Evolutionary conservation across 164 flowering plant genomes (phyloP), one percentile per base, ranked within the genome.

Genomic region (Annona squamosa): DNA sequence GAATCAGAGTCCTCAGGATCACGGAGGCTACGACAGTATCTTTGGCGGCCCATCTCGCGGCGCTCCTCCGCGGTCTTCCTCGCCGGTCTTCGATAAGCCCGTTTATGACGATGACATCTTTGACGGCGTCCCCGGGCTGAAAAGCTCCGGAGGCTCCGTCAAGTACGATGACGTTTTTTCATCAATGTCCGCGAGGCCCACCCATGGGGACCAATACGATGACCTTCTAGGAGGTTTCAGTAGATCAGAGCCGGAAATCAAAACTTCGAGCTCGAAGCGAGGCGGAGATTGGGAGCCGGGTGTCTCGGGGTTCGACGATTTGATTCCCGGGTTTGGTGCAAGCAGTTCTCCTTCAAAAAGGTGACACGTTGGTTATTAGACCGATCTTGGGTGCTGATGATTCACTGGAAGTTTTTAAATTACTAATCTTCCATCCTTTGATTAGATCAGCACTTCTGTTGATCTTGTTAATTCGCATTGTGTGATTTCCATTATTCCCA

Each of bases 31-130:
- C 13, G 59, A 48, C 16, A 65, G 48, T 44, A 46, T 52, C 47
- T 37, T 85, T 70, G 87, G 89, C 2, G 89, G 84, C 6, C 87
- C 86, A 0, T 79, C 86, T 2, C 71, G n/a, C 57, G 71, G 18
- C 67, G 62, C 68, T 6, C 69, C 43, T 12, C 73, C 5, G 4
- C 47, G 78, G 26, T 79, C 91, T n/a, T 69, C 86, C 42, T 66
- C 68, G 68, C 86, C 86, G 45, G 81, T 81, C 16, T 90, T 69
- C 44, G 95, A 90, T 77, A 91, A 88, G 86, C 96, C 96, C 10
- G 87, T 89, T 3, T 84, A 87, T 42, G 88, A 85, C 71, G 89
- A 85, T 10, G 96, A 87, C 73, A 83, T 87, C 4, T 88, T 88
- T 48, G 86, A 87, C 61, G 92, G 89, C 16, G 76, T 87, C 57